Evolutionary conservation across 2,329 filamentous ascomycete species (phyloP).

Genomic region (Aspergillus sp.): DNA sequence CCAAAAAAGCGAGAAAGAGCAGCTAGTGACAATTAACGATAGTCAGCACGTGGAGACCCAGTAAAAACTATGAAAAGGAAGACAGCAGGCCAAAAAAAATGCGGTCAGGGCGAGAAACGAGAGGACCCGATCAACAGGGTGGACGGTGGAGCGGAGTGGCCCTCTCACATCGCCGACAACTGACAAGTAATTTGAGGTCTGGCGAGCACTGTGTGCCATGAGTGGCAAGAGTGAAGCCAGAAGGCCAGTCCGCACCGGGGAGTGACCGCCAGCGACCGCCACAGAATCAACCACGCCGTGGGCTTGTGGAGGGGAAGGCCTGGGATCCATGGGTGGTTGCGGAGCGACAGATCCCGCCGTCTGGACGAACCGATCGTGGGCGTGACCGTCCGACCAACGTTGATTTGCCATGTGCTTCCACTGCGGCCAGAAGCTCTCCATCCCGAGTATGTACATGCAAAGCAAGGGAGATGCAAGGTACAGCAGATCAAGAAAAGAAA

Average conservation of each 20-base stretch:
- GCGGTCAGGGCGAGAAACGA: slow-evolving; percentile 7
- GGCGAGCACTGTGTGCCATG: background rate
- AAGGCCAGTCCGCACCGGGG: background rate
- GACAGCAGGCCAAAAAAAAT: background rate
- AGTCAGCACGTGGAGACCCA: slow-evolving; percentile 14
- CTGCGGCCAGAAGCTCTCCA: background rate
- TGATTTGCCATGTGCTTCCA: slow-evolving; percentile 20
- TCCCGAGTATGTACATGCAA: background rate
- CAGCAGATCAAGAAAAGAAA: background rate
- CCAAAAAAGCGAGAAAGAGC: background rate
- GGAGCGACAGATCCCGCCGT: background rate
- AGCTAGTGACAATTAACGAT: slow-evolving; percentile 1
- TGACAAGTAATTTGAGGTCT: slow-evolving; percentile 4
- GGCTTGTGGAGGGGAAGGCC: background rate
- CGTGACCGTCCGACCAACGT: slow-evolving; percentile 18
- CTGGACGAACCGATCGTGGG: slow-evolving; percentile 11
- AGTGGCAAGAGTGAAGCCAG: slow-evolving; percentile 1
- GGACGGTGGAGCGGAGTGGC: slow-evolving; percentile 5
- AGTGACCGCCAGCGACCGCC: background rate
- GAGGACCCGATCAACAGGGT: background rate
- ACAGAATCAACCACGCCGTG: too few species aligned
- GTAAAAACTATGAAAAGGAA: slow-evolving; percentile 1
- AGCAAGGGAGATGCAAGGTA: background rate
- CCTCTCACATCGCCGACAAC: slow-evolving; percentile 1
- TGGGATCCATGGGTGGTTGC: background rate